Percentiles rank a stretch among this genome's conserved stretches.
Evolutionary conservation across 164 flowering plant genomes (phyloP).

Genomic region (Aristolochia contorta): DNA sequence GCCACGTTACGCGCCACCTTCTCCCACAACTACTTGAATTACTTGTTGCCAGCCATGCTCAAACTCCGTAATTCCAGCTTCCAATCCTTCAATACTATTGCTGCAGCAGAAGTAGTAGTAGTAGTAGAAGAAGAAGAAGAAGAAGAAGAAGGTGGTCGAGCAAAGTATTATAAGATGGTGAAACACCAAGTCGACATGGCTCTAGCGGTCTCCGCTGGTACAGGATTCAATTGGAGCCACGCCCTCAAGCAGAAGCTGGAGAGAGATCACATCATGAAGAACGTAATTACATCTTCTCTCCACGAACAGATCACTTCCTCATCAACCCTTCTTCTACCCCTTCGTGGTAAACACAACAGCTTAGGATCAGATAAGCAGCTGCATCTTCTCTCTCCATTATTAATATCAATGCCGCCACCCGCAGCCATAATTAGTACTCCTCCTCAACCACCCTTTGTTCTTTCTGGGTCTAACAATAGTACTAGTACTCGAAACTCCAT

Average conservation of each 20-base stretch:
- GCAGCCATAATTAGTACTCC: too few relatives aligned
- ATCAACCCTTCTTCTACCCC: too few relatives aligned
- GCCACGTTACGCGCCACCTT: slow-evolving; percentile 4
- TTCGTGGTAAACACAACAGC: neutral
- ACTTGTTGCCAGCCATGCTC: slow-evolving; percentile 18
- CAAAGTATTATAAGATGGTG: slow-evolving; percentile 7
- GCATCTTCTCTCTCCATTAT: neutral
- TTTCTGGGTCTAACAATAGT: neutral
- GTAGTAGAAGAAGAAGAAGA: neutral
- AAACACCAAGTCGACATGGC: slow-evolving; percentile 31
- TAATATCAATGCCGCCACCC: neutral
- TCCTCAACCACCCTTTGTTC: neutral
- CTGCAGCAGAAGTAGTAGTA: neutral
- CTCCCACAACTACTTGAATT: slow-evolving; percentile 17
- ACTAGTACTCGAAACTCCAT: neutral
- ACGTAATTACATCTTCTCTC: neutral
- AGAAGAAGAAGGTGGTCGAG: neutral
- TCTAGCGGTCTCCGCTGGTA: slow-evolving; percentile 17
- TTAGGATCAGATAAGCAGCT: neutral
- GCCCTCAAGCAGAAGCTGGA: slow-evolving; percentile 24
- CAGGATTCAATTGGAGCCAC: slow-evolving; percentile 23
- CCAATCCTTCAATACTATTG: neutral
- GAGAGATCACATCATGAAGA: neutral
- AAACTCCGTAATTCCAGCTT: neutral
- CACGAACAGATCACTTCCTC: too few relatives aligned